Conservation (phyloP, 2,329 filamentous ascomycete species). For the Penicillium sp. region DNA sequence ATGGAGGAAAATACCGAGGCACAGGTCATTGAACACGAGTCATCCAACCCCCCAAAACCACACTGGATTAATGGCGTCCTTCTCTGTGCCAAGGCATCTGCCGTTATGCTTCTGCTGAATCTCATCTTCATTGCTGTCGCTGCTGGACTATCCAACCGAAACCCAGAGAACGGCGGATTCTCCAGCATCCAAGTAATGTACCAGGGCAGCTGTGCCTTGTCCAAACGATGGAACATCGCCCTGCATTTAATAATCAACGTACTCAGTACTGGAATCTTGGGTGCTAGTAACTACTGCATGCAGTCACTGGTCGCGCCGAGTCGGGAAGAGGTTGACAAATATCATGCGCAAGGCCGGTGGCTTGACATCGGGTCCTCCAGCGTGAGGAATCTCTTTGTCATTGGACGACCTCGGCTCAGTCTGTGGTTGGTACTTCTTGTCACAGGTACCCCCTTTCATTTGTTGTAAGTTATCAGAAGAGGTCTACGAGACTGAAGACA, state of each 20-base stretch:
- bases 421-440: conserved; percentile 14
- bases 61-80: neutral
- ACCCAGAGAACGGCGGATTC: neutral
- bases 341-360: conserved; percentile 26
- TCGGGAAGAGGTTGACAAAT: conserved; percentile 24
- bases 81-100: neutral
- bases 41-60: neutral
- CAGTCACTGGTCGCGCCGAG: conserved; percentile 54
- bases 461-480: conserved; percentile 23
- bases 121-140: neutral
- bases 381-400: conserved; percentile 25
- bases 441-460: conserved; percentile 19
- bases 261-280: conserved; percentile 47
- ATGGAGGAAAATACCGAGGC: too few relatives aligned
- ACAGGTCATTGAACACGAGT: too few relatives aligned
- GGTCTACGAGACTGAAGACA: too few relatives aligned
- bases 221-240: conserved; percentile 7
- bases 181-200: neutral
- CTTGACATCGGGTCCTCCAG: conserved; percentile 47
- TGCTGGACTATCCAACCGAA: neutral
- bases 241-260: conserved; percentile 52
- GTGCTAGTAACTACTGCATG: conserved; percentile 54
- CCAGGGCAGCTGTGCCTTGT: neutral
- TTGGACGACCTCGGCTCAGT: conserved; percentile 31
- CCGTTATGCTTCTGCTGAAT: neutral